Evolutionary conservation across 139 green algal genomes (phyloP).

Genomic region (Chlorella sp.): DNA sequence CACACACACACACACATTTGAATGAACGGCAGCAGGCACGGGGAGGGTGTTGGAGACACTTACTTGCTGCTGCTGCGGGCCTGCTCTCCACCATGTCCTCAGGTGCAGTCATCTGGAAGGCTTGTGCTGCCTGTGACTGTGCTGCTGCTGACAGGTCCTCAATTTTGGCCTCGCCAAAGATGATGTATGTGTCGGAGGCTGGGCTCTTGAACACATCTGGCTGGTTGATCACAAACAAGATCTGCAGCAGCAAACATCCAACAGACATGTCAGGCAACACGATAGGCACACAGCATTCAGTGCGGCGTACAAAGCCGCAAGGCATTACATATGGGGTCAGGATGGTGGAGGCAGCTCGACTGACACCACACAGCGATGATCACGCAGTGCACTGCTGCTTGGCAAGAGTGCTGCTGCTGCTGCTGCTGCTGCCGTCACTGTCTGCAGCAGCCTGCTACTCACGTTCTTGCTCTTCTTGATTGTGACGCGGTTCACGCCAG

Average conservation of each 20-base stretch:
- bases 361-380: no score
- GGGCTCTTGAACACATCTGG: conserved; percentile 98
- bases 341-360: background rate
- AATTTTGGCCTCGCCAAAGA: conserved; percentile 98
- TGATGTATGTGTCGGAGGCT: conserved; percentile 95
- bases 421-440: no score
- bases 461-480: conserved; percentile 99
- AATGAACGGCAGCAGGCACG: no score
- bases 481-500: conserved; percentile 85
- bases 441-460: conserved; percentile 21
- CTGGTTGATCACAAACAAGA: conserved; percentile 95
- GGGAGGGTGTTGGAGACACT: no score
- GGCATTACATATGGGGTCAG: no score
- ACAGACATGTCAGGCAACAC: no score
- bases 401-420: no score
- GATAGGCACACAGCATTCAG: no score
- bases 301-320: no score
- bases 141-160: conserved; percentile 92
- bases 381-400: no score
- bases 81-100: background rate
- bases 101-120: conserved; percentile 59
- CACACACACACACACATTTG: no score
- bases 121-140: conserved; percentile 68
- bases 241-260: conserved; percentile 44
- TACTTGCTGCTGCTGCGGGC: background rate